phyloP scores from a whole-genome alignment of 805 yeast genomes.

The Starmerella gropengiesseri region DNA sequence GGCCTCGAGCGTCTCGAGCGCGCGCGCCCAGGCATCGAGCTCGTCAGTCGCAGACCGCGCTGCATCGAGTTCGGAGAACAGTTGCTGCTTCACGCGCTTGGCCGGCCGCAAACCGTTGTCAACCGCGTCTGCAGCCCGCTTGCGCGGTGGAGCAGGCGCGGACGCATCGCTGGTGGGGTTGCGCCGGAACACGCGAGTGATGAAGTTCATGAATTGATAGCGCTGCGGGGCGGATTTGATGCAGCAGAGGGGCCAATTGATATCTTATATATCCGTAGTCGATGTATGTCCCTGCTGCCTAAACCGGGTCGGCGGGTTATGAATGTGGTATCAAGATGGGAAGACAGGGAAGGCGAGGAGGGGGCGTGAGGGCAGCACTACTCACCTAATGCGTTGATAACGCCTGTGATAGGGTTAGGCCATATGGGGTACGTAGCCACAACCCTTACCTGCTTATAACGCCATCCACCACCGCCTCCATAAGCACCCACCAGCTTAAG shows the following conservation, averaged over 20 bases:
- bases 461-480: neutral
- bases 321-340: no score
- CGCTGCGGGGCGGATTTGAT: no score
- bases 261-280: no score
- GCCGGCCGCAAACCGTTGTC: neutral
- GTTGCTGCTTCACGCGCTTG: conserved; percentile 1
- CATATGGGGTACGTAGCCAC: neutral
- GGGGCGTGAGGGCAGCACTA: conserved; percentile 1
- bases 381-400: conserved; percentile 1
- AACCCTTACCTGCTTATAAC: conserved; percentile 2
- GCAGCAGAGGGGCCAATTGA: no score
- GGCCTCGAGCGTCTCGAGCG: neutral
- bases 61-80: neutral
- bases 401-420: conserved; percentile 1
- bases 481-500: neutral
- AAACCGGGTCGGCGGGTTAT: no score
- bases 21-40: neutral
- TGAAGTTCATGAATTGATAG: no score
- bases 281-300: no score
- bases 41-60: neutral
- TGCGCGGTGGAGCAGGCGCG: neutral
- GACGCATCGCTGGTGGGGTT: no score
- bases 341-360: neutral
- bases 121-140: neutral
- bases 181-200: neutral